Conservation (phyloP, 441 rosid species). For the Mallotus japonicus region DNA sequence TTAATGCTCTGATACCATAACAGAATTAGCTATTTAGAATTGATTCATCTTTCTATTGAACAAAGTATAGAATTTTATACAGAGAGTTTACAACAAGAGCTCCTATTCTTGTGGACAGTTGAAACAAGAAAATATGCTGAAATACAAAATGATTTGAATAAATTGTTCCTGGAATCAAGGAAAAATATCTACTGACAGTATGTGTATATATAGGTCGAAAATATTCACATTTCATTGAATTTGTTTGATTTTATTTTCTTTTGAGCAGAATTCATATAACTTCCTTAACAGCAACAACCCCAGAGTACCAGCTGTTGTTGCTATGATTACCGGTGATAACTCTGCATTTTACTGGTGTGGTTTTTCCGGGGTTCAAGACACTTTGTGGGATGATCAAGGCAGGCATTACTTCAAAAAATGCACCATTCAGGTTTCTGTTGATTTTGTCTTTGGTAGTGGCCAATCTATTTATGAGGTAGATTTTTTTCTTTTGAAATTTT, state of each 20-base stretch:
- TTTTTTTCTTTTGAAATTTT: no score
- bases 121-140: no score
- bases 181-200: no score
- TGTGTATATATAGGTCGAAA: no score
- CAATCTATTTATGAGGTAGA: conserved; percentile 75
- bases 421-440: conserved; percentile 73
- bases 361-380: conserved; percentile 72
- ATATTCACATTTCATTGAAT: neutral
- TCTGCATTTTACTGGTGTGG: conserved; percentile 52
- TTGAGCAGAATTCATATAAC: conserved; percentile 62
- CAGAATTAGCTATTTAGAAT: no score
- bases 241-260: neutral
- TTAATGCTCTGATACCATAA: no score
- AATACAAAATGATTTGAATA: no score
- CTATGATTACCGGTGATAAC: conserved; percentile 59
- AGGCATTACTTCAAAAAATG: conserved; percentile 65
- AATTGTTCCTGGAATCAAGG: no score
- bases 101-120: no score
- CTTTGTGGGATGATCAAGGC: conserved; percentile 68
- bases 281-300: conserved; percentile 38
- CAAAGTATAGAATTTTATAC: no score
- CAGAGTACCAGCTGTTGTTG: conserved; percentile 59
- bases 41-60: no score
- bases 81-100: no score
- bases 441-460: conserved; percentile 77